A percentile compares a stretch with the other conserved stretches of the same genome.
These are phyloP conservation scores for Ceratocystis cubensis DNA, from an alignment of 2,329 filamentous ascomycete species.

Conservation along the genomic window DNA sequence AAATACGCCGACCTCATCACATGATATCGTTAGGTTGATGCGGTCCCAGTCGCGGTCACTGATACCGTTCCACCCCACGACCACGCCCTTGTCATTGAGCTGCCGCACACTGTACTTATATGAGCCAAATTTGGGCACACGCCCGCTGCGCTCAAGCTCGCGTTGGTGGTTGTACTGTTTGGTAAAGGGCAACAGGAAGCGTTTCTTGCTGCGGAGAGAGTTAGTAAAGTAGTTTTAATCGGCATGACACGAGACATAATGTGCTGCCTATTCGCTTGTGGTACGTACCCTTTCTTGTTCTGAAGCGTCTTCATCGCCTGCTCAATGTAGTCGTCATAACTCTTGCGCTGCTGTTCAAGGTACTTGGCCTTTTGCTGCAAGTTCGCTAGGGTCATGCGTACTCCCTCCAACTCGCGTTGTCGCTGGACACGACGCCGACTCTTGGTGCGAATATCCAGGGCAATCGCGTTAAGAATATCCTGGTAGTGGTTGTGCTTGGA, in stretches of 20 bases:
- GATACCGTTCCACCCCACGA: constrained; percentile 83
- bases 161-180: constrained; percentile 98
- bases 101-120: constrained; percentile 92
- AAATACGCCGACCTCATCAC: constrained; percentile 89
- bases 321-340: constrained; percentile 98
- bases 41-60: constrained; percentile 74
- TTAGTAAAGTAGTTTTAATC: constrained; percentile 10
- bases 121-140: constrained; percentile 91
- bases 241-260: neutral
- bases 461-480: constrained; percentile 94
- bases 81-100: constrained; percentile 82
- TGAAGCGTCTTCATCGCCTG: constrained; percentile 95
- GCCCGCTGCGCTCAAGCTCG: constrained; percentile 81
- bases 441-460: constrained; percentile 92
- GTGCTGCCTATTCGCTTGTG: constrained; percentile 23
- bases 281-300: constrained; percentile 73
- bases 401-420: constrained; percentile 78
- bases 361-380: constrained; percentile 80
- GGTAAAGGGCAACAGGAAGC: constrained; percentile 89
- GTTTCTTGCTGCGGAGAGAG: constrained; percentile 53
- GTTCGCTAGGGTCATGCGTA: constrained; percentile 60
- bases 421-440: constrained; percentile 84
- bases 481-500: constrained; percentile 89
- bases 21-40: constrained; percentile 86
- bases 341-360: constrained; percentile 89